These are phyloP conservation scores for Penicillium paxilli DNA, from an alignment of 495 filamentous ascomycete genomes.

Conservation along the genomic window DNA sequence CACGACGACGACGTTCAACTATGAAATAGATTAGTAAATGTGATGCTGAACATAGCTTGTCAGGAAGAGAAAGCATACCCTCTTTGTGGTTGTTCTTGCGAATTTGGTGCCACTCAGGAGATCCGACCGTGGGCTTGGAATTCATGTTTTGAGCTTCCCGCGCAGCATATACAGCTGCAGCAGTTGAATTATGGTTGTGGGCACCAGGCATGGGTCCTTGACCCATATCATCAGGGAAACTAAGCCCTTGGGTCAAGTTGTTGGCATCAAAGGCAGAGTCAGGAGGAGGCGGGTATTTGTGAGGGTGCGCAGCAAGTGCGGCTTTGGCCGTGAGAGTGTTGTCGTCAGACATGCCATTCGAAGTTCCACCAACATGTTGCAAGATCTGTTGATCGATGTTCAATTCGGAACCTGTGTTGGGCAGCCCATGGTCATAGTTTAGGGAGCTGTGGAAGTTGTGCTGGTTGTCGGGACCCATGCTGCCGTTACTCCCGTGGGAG, in stretches of 20 bases:
- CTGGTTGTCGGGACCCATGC: constrained; percentile 38
- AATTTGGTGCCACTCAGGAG: constrained; percentile 97
- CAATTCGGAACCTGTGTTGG: constrained; percentile 36
- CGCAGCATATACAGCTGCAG: constrained; percentile 48
- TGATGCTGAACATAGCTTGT: background rate
- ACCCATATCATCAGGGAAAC: constrained; percentile 48
- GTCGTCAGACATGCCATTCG: constrained; percentile 49
- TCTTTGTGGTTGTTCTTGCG: constrained; percentile 99
- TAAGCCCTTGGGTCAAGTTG: constrained; percentile 40
- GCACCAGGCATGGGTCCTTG: constrained; percentile 36
- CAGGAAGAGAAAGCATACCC: constrained; percentile 56
- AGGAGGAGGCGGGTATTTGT: constrained; percentile 47
- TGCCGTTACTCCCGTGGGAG: constrained; percentile 49
- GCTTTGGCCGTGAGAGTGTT: constrained; percentile 49
- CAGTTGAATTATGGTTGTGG: constrained; percentile 47
- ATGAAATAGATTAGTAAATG: constrained; percentile 9
- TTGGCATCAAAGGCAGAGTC: constrained; percentile 43
- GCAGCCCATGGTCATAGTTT: constrained; percentile 43
- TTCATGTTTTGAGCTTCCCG: constrained; percentile 48
- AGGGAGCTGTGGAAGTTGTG: constrained; percentile 42
- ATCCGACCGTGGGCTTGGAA: constrained; percentile 85
- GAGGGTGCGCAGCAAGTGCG: constrained; percentile 46
- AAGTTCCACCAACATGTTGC: constrained; percentile 44
- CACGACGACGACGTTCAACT: constrained; percentile 96
- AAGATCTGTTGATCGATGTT: constrained; percentile 52